Percentiles rank a stretch among this genome's conserved stretches.
These are phyloP conservation scores for Trametes versicolor DNA, from an alignment of 1,284 basidiomycete genomes.

Conservation along the genomic window DNA sequence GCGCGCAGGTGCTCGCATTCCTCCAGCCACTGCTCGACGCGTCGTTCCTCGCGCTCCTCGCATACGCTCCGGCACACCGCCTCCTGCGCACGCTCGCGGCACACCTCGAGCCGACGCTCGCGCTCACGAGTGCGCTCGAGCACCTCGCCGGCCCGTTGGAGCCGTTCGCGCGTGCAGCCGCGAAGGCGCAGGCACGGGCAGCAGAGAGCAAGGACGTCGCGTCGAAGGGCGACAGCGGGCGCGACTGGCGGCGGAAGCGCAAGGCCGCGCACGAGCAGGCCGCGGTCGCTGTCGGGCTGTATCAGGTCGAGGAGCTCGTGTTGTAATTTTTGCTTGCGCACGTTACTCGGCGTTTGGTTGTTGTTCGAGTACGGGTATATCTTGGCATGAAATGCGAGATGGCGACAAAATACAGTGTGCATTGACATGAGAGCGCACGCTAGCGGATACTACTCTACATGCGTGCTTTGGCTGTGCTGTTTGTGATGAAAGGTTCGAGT, in stretches of 20 bases:
- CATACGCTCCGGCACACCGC: slow-evolving; percentile 63
- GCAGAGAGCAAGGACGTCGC: slow-evolving; percentile 29
- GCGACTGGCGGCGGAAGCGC: slow-evolving; percentile 66
- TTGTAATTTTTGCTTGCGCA: slow-evolving; percentile 48
- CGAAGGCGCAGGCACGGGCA: slow-evolving; percentile 59
- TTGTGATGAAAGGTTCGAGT: too few species aligned
- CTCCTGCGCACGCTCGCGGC: slow-evolving; percentile 59
- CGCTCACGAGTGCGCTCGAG: slow-evolving; percentile 57
- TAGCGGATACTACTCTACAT: slow-evolving; percentile 19
- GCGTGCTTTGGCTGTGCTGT: slow-evolving; percentile 2
- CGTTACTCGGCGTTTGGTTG: neutral
- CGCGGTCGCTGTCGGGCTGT: slow-evolving; percentile 65
- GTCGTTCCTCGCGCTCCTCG: slow-evolving; percentile 70
- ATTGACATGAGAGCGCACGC: slow-evolving; percentile 17
- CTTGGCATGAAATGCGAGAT: neutral
- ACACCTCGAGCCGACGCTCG: slow-evolving; percentile 63
- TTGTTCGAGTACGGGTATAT: neutral
- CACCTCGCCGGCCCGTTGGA: slow-evolving; percentile 67
- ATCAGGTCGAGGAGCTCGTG: slow-evolving; percentile 75
- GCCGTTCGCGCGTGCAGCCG: slow-evolving; percentile 57
- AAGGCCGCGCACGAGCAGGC: slow-evolving; percentile 62
- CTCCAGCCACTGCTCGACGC: slow-evolving; percentile 73
- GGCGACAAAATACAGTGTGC: slow-evolving; percentile 19
- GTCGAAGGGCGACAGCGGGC: slow-evolving; percentile 43
- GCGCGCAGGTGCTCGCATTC: slow-evolving; percentile 62